phyloP scores from a whole-genome alignment of 192 early-diverging fungal genomes.

The Rhizophlyctis rosea region DNA sequence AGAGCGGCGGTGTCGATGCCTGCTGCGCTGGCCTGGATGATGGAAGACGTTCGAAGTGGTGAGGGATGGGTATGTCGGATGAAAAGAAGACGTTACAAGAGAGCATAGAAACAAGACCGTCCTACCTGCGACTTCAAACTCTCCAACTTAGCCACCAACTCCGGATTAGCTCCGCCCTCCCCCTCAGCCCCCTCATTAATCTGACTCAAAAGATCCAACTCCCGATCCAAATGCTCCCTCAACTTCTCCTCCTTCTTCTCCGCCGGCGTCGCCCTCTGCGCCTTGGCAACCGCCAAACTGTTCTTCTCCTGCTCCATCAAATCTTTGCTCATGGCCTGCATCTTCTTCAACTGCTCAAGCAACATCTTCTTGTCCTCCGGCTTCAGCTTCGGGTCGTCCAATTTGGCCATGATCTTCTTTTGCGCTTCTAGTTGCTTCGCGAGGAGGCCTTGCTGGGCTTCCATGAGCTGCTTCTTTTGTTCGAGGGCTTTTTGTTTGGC shows the following conservation, averaged over 20 bases:
- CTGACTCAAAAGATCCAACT: conserved; percentile 45
- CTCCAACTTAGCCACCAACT: conserved; percentile 55
- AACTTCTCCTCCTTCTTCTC: conserved; percentile 39
- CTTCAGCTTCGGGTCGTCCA: conserved; percentile 45
- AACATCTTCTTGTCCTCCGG: conserved; percentile 31
- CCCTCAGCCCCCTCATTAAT: conserved; percentile 4
- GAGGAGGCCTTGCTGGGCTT: conserved; percentile 57
- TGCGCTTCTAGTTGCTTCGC: conserved; percentile 63
- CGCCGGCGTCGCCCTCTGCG: neutral
- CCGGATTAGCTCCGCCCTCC: conserved; percentile 17
- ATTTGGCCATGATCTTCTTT: conserved; percentile 56
- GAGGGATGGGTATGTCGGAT: no score
- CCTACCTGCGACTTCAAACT: conserved; percentile 64
- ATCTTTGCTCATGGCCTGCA: neutral
- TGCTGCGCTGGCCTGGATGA: no score
- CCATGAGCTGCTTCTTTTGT: conserved; percentile 13
- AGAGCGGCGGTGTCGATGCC: conserved; percentile 40
- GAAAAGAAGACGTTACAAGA: no score
- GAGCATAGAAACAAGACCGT: no score
- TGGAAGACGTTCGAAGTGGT: no score
- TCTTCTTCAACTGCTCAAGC: conserved; percentile 15
- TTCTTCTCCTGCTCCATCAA: neutral
- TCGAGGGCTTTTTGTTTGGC: neutral
- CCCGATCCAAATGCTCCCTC: conserved; percentile 47
- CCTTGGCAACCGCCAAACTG: neutral